These are phyloP conservation scores for Dendryphion nanum DNA, from an alignment of 2,329 filamentous ascomycete genomes.

Conservation along the genomic window DNA sequence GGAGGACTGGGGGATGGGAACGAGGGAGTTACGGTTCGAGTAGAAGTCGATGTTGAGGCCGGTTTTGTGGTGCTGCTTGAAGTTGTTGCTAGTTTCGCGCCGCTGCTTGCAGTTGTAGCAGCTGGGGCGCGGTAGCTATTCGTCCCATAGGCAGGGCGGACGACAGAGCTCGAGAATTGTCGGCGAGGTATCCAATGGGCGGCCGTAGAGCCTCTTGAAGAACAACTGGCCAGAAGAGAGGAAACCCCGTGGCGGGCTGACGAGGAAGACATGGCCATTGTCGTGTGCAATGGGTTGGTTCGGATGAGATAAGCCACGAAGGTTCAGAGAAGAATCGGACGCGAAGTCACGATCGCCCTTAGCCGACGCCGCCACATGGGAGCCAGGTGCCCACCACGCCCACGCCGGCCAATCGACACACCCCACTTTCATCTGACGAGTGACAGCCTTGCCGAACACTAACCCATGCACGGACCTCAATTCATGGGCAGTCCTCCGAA, in stretches of 20 bases:
- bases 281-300: too few species aligned
- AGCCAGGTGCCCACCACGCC: too few species aligned
- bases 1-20: conserved; percentile 33
- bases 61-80: not conserved
- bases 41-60: conserved; percentile 9
- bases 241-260: conserved; percentile 19
- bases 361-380: too few species aligned
- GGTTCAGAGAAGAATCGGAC: too few species aligned
- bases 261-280: conserved; percentile 24
- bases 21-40: conserved; percentile 26
- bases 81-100: conserved; percentile 1
- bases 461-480: too few species aligned
- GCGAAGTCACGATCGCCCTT: too few species aligned
- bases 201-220: conserved; percentile 14
- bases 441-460: too few species aligned
- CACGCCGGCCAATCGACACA: too few species aligned
- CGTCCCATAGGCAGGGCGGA: conserved; percentile 22
- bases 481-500: too few species aligned
- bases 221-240: conserved; percentile 14
- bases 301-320: too few species aligned
- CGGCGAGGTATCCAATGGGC: conserved; percentile 15
- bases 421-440: too few species aligned
- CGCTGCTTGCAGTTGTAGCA: conserved; percentile 5
- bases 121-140: conserved; percentile 13
- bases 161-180: conserved; percentile 19